Evolutionary conservation across 192 early-diverging fungal genomes (phyloP).

Genomic region (Dissophora globulifera): DNA sequence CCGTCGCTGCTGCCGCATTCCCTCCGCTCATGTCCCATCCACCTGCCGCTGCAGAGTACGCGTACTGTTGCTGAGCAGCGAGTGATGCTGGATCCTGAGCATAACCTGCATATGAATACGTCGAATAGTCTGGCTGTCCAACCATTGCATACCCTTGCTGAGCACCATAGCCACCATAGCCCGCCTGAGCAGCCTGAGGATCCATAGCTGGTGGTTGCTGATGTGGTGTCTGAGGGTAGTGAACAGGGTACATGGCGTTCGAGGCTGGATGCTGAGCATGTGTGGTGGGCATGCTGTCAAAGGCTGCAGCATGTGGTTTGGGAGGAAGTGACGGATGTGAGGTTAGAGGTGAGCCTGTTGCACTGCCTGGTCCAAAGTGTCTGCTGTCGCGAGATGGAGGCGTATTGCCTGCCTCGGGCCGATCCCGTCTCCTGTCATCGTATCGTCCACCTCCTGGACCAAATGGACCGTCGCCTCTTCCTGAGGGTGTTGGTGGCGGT

Average conservation of each 20-base stretch:
- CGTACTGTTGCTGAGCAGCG: constrained; percentile 24
- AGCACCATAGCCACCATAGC: constrained; percentile 31
- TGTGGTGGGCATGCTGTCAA: constrained; percentile 46
- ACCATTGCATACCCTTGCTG: constrained; percentile 14
- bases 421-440: constrained; percentile 54
- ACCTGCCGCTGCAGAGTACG: constrained; percentile 33
- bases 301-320: constrained; percentile 43
- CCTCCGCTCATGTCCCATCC: constrained; percentile 44
- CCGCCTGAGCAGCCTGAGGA: constrained; percentile 19
- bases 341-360: constrained; percentile 29
- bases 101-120: constrained; percentile 48
- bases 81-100: constrained; percentile 33
- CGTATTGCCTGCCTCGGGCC: constrained; percentile 15
- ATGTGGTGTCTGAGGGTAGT: constrained; percentile 36
- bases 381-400: constrained; percentile 51
- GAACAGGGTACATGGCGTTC: constrained; percentile 38
- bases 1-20: constrained; percentile 8
- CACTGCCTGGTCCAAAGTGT: constrained; percentile 35
- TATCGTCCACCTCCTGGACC: constrained; percentile 20
- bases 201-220: constrained; percentile 41
- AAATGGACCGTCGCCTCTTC: constrained; percentile 42
- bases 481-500: constrained; percentile 34
- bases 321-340: constrained; percentile 49
- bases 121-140: constrained; percentile 45
- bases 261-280: constrained; percentile 23